phyloP scores from a whole-genome alignment of 495 filamentous ascomycete species.

The Staphylotrichum longicolle region DNA sequence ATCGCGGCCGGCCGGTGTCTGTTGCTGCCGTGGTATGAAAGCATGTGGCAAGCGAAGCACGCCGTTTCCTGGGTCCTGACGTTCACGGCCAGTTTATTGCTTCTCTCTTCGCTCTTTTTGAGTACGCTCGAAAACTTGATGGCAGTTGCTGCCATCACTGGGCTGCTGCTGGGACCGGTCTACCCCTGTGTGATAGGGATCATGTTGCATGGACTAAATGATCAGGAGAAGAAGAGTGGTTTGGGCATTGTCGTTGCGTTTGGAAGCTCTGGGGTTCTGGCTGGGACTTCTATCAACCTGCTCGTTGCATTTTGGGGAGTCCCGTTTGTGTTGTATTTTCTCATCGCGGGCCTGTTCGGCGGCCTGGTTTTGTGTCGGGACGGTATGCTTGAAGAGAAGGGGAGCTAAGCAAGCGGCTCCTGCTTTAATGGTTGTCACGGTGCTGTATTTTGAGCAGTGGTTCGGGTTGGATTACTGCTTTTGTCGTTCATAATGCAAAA shows the following conservation, averaged over 20 bases:
- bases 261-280: conserved; percentile 71
- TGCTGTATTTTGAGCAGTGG: not conserved
- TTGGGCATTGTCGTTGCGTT: conserved; percentile 69
- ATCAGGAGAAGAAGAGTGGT: conserved; percentile 61
- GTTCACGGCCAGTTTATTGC: not conserved
- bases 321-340: conserved; percentile 35
- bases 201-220: conserved; percentile 60
- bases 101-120: not conserved
- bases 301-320: conserved; percentile 32
- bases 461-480: not conserved
- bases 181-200: conserved; percentile 70
- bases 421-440: no score
- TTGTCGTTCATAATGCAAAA: not conserved
- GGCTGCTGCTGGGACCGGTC: conserved; percentile 76
- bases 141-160: conserved; percentile 49
- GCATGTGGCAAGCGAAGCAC: not conserved
- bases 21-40: not conserved
- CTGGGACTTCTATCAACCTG: conserved; percentile 23
- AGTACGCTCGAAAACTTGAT: not conserved
- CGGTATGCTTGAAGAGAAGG: no score
- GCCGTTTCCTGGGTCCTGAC: not conserved
- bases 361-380: not conserved
- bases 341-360: not conserved
- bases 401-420: no score
- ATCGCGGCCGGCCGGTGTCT: not conserved